phyloP scores from a whole-genome alignment of 2,329 filamentous ascomycete genomes.

The Dactylella cylindrospora region DNA sequence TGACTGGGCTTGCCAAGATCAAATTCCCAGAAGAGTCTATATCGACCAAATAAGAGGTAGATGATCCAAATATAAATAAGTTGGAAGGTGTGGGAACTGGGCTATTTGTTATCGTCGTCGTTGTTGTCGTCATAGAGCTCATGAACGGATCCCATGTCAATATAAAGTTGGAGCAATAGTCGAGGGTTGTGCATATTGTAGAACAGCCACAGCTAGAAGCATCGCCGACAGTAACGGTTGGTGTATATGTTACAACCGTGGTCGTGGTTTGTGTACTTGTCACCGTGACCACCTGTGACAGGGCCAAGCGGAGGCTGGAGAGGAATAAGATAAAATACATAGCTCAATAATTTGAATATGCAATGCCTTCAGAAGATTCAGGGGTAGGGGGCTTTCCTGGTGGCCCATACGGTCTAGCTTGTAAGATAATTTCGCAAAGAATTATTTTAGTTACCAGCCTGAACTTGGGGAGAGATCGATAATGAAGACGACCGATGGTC shows the following conservation, averaged over 20 bases:
- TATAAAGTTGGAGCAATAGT: constrained; percentile 11
- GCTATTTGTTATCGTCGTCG: neutral
- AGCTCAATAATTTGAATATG: too few species aligned
- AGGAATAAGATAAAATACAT: constrained; percentile 1
- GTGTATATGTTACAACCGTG: constrained; percentile 7
- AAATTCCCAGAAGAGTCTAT: constrained; percentile 16
- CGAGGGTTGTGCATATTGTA: constrained; percentile 10
- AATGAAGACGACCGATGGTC: too few species aligned
- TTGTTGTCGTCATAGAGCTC: constrained; percentile 1
- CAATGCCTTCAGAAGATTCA: too few species aligned
- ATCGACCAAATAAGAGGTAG: constrained; percentile 11
- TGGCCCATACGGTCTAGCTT: too few species aligned
- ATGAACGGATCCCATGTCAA: constrained; percentile 28
- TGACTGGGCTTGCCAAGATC: constrained; percentile 2
- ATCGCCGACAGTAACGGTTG: constrained; percentile 14
- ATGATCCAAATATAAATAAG: constrained; percentile 10
- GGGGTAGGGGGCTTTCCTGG: too few species aligned
- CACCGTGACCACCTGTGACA: neutral
- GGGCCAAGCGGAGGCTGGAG: neutral
- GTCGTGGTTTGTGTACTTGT: constrained; percentile 12
- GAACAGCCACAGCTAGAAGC: constrained; percentile 2
- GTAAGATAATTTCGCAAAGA: too few species aligned
- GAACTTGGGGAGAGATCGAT: too few species aligned
- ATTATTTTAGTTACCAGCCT: too few species aligned
- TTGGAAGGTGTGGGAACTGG: constrained; percentile 11